Base-by-base conservation (phyloP, 164 flowering plant genomes). In the Cinnamomum chago region DNA sequence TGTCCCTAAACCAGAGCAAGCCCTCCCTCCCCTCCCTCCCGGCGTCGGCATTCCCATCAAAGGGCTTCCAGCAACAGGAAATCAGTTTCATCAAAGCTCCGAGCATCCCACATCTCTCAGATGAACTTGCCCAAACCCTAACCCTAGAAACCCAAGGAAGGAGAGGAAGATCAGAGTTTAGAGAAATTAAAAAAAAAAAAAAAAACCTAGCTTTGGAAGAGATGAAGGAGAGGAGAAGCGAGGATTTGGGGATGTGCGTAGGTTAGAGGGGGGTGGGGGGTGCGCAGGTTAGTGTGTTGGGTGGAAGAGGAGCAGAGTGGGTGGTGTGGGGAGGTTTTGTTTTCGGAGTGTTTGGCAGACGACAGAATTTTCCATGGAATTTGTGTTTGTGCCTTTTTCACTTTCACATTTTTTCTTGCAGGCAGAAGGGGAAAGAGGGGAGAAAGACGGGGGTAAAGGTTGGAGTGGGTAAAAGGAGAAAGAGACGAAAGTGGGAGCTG, bases 91-190 rank as follows among this genome's bases (percentile, higher is more conserved):
- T 91, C 82, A 87, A 85, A 69, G 74, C 82, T 78, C 80, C 83
- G 47, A 87, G 84, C 90, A 89, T 88, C 87, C 90, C 89, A 88
- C 92, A 91, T 91, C 89, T 86, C 95, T 76, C 76, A 70, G 50
- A 70, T 79, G 72, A 76, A 82, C 81, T 30, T 72, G 20, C 67
- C 78, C 73, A 7, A 51, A 33, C 27, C 52, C 68, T 50, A 55
- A 28, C 58, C 55, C 50, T 28, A 20, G 10, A 64, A 64, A 13
- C 33, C 30, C 15, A 2, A 2, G 75, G 6, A 67, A 22, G 2
- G 11, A 5, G 22, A 30, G 25, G 25, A 30, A 52, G 30, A 52
- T 13, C 3, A 15, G 30, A 55, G 24, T 5, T 3, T 2, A 47
- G 30, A 47, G 30, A n/a, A 22, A 23, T 9, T 10, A 23, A 5